phyloP scores from a whole-genome alignment of 2,329 filamentous ascomycete species.

The Cladosporium sp. region DNA sequence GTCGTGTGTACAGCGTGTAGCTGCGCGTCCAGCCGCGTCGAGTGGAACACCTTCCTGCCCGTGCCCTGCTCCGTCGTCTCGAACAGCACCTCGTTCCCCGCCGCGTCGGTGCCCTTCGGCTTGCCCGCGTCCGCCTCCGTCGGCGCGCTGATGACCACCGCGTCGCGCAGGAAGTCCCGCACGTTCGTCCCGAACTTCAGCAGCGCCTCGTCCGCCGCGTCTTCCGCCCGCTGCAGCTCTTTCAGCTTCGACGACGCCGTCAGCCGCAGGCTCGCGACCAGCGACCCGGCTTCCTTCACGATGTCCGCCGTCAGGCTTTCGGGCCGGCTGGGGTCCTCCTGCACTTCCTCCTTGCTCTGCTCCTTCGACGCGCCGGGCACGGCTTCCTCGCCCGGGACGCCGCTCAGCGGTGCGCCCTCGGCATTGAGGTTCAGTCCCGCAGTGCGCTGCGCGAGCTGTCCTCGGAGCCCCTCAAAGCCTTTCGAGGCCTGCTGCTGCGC shows the following conservation, averaged over 20 bases:
- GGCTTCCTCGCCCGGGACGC: constrained; percentile 22
- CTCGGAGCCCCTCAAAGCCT: constrained; percentile 64
- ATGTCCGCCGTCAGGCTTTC: constrained; percentile 46
- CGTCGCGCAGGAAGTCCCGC: constrained; percentile 81
- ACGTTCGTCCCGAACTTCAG: constrained; percentile 87
- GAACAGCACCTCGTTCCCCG: constrained; percentile 63
- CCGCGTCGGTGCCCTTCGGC: constrained; percentile 22
- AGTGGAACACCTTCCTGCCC: constrained; percentile 90
- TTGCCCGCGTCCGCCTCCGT: constrained; percentile 40
- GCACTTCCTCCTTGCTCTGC: constrained; percentile 14
- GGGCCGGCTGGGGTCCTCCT: constrained; percentile 25
- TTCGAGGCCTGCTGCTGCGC: constrained; percentile 66
- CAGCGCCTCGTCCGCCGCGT: constrained; percentile 91
- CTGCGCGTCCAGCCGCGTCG: constrained; percentile 89
- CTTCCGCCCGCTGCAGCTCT: constrained; percentile 85
- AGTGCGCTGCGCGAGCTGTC: constrained; percentile 26
- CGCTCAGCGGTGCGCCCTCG: constrained; percentile 2
- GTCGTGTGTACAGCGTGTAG: constrained; percentile 90
- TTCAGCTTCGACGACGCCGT: constrained; percentile 55
- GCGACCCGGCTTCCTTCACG: constrained; percentile 52
- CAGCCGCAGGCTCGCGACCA: constrained; percentile 62
- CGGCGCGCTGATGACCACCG: constrained; percentile 79
- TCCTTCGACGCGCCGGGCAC: constrained; percentile 11
- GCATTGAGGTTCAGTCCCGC: constrained; percentile 23
- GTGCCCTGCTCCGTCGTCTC: constrained; percentile 82